A percentile compares a stretch with the other conserved stretches of the same genome.
phyloP scores from a whole-genome alignment of 768 basidiomycete species.

The Cystobasidiopsis lactophilus region DNA sequence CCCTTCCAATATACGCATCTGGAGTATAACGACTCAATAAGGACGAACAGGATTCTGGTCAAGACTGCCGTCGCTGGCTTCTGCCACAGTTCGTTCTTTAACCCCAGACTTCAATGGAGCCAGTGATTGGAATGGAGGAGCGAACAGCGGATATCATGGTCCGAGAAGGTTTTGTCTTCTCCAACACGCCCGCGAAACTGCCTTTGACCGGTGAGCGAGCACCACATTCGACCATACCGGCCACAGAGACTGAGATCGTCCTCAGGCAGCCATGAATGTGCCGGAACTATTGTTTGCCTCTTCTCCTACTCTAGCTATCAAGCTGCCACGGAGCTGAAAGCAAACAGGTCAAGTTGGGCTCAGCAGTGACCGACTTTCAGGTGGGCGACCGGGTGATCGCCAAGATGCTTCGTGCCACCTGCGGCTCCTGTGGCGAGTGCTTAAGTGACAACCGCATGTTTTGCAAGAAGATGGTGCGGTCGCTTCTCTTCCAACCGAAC shows the following conservation, averaged over 20 bases:
- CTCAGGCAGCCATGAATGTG: conserved; percentile 3
- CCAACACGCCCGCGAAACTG: neutral
- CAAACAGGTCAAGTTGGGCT: neutral
- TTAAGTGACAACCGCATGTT: neutral
- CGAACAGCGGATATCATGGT: neutral
- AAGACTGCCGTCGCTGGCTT: conserved; percentile 4
- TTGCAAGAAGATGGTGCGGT: conserved; percentile 3
- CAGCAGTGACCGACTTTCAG: neutral
- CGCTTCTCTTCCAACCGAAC: neutral
- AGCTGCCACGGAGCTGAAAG: neutral
- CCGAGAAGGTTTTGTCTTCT: too few relatives aligned
- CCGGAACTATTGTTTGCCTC: conserved; percentile 4
- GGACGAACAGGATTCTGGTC: neutral
- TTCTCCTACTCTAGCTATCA: neutral
- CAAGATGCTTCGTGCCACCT: neutral
- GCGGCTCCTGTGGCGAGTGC: conserved; percentile 10
- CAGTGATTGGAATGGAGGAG: neutral
- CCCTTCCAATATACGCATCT: neutral
- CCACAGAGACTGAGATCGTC: neutral
- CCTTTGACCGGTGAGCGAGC: neutral
- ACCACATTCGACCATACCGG: neutral
- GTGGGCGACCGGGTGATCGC: conserved; percentile 4
- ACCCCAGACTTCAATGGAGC: neutral
- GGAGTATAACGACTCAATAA: neutral
- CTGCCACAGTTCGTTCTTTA: conserved; percentile 8